These are phyloP conservation scores for Solanum chaucha DNA, from an alignment of 257 asterid genomes.

Conservation along the genomic window DNA sequence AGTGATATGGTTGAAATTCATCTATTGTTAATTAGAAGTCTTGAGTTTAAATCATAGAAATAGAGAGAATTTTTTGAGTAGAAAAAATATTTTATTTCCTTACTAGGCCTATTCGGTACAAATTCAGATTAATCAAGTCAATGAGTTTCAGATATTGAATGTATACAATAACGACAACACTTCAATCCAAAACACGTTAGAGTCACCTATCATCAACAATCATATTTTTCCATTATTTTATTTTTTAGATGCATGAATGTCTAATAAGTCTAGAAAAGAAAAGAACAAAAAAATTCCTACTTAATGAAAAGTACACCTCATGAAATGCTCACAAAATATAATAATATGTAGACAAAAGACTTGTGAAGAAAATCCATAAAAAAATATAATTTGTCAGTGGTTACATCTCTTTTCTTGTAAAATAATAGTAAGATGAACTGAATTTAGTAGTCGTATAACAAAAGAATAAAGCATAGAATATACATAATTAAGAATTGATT, in stretches of 20 bases:
- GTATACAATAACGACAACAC: not conserved
- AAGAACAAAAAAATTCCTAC: not conserved
- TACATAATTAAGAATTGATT: not conserved
- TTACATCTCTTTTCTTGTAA: not conserved
- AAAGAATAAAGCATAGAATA: not conserved
- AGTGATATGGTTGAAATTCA: not conserved
- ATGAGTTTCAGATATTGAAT: not conserved
- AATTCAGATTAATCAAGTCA: not conserved
- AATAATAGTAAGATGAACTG: not conserved
- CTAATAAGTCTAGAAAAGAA: not conserved
- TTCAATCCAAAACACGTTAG: not conserved
- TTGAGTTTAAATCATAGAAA: not conserved
- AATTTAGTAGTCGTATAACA: not conserved
- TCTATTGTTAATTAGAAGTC: accelerated
- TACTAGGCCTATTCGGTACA: not conserved
- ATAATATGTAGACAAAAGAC: not conserved
- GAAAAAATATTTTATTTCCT: not conserved
- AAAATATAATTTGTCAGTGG: not conserved
- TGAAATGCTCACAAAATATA: not conserved
- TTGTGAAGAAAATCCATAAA: not conserved
- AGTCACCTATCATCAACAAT: not conserved
- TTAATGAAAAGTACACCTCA: not conserved
- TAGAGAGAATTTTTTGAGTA: not conserved
- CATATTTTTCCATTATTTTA: not conserved
- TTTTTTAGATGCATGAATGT: not conserved